Conservation (phyloP, 1,284 basidiomycete species). For the Taiwanofungus camphoratus region DNA sequence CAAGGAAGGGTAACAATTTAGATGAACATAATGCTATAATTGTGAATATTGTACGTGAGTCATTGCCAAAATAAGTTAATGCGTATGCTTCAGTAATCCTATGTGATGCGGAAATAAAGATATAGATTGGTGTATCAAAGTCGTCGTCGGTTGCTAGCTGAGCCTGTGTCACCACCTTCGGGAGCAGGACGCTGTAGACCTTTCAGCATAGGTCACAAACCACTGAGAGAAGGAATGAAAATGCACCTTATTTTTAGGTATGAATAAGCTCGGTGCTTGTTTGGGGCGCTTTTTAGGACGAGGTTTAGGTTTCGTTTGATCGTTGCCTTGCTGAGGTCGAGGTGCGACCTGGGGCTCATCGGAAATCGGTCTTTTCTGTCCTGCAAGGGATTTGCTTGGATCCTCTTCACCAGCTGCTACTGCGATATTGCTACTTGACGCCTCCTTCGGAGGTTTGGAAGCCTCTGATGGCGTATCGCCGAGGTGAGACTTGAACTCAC, state of each 20-base stretch:
- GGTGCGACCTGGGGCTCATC: constrained; percentile 10
- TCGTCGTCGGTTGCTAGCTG: neutral
- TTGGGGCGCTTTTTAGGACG: constrained; percentile 26
- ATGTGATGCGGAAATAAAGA: neutral
- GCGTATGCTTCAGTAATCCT: neutral
- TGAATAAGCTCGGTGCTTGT: constrained; percentile 25
- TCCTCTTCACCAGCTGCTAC: no score
- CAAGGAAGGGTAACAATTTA: constrained; percentile 34
- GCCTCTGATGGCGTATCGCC: constrained; percentile 1
- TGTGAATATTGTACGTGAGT: neutral
- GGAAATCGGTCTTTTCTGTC: constrained; percentile 19
- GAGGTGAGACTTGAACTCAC: constrained; percentile 14
- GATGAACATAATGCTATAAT: neutral
- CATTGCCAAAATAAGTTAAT: constrained; percentile 7
- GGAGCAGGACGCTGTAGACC: neutral
- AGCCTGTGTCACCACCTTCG: neutral
- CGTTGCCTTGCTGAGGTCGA: neutral
- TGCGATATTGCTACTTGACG: neutral
- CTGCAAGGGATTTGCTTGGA: constrained; percentile 9
- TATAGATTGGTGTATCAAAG: neutral
- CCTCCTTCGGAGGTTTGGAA: neutral
- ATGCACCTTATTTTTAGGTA: constrained; percentile 26
- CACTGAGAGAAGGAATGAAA: neutral
- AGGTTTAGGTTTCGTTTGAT: constrained; percentile 15
- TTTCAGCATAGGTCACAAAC: neutral